Percentiles rank a stretch among this genome's conserved stretches.
phyloP scores from a whole-genome alignment of 2,329 filamentous ascomycete genomes.

The Aureobasidium sp. region DNA sequence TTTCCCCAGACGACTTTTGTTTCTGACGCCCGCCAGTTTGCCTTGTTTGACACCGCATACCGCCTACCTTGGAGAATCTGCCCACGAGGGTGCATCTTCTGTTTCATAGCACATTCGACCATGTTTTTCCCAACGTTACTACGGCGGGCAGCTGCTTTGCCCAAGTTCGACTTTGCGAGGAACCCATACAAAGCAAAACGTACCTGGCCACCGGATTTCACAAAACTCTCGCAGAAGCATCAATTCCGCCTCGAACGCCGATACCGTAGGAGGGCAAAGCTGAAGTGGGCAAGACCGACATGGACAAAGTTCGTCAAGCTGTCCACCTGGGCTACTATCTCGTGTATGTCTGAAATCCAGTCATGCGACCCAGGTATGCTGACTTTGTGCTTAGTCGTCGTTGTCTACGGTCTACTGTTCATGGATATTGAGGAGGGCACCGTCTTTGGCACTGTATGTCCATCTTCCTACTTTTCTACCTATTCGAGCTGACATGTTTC shows the following conservation, averaged over 20 bases:
- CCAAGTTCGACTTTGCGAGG: conserved; percentile 36
- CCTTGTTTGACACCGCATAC: background rate
- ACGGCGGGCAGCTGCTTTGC: conserved; percentile 31
- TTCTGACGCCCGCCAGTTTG: conserved; percentile 1
- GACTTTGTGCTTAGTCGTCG: conserved; percentile 8
- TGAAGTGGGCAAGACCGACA: conserved; percentile 54
- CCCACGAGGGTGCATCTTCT: conserved; percentile 8
- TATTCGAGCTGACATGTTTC: background rate
- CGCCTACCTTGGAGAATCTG: background rate
- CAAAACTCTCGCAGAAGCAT: conserved; percentile 60
- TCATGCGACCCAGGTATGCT: background rate
- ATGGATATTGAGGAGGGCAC: conserved; percentile 14
- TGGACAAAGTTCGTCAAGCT: conserved; percentile 62
- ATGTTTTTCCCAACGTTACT: conserved; percentile 43
- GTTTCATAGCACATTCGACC: background rate
- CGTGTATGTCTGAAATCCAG: conserved; percentile 41
- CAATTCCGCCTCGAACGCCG: conserved; percentile 73
- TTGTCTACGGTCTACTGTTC: conserved; percentile 14
- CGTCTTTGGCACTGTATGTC: conserved; percentile 14
- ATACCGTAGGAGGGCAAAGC: conserved; percentile 62
- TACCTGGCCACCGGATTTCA: conserved; percentile 72
- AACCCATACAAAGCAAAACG: conserved; percentile 62
- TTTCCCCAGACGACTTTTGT: conserved; percentile 10
- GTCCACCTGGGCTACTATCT: conserved; percentile 54
- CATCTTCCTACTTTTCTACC: too few species aligned